A percentile compares a stretch with the other conserved stretches of the same genome.
These are phyloP conservation scores for Colletotrichum simmondsii DNA, from an alignment of 2,329 filamentous ascomycete genomes.

Conservation along the genomic window DNA sequence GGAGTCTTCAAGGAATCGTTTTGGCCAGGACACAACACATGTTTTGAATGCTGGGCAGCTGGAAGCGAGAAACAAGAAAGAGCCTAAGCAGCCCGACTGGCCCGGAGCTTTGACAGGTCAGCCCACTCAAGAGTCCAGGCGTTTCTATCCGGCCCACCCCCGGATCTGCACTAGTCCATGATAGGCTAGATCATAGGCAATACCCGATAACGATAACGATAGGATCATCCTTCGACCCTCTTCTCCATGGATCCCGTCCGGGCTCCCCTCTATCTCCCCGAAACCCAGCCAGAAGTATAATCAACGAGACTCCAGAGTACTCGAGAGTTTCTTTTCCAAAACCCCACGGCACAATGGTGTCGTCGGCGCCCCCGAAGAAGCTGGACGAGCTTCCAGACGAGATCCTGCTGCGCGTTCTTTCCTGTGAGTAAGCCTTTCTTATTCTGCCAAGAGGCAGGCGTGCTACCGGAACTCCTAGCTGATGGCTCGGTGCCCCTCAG, in stretches of 20 bases:
- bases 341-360: constrained; percentile 36
- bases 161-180: constrained; percentile 29
- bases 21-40: no score
- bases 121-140: constrained; percentile 29
- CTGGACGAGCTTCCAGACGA: constrained; percentile 71
- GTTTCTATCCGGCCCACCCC: constrained; percentile 31
- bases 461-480: constrained; percentile 8
- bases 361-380: constrained; percentile 26
- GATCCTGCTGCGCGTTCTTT: constrained; percentile 70
- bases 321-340: background rate
- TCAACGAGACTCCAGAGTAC: background rate
- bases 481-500: constrained; percentile 49
- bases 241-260: constrained; percentile 22
- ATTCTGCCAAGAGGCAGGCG: background rate
- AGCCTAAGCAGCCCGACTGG: constrained; percentile 7
- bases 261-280: constrained; percentile 29
- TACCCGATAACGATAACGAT: constrained; percentile 32
- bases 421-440: constrained; percentile 26
- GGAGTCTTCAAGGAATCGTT: no score
- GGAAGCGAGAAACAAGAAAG: background rate
- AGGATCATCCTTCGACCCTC: constrained; percentile 32
- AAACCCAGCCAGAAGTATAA: constrained; percentile 14
- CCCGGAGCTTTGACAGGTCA: constrained; percentile 22
- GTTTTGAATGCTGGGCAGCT: background rate
- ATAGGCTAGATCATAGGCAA: constrained; percentile 8